phyloP scores from a whole-genome alignment of 2,329 filamentous ascomycete species.

The Ceratocystis colombiana region DNA sequence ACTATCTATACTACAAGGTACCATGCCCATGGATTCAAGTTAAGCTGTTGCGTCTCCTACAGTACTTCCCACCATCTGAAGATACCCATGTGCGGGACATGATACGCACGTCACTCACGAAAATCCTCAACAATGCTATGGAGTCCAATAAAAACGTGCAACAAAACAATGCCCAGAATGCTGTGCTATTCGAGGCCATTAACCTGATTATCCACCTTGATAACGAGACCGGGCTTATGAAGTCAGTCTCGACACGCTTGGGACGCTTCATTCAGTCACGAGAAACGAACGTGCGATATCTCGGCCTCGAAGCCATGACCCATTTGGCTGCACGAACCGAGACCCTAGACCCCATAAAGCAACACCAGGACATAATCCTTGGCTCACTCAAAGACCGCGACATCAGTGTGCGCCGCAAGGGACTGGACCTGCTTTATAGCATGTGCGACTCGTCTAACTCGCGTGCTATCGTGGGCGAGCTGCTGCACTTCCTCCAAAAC shows the following conservation, averaged over 20 bases:
- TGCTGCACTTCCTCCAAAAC: constrained; percentile 87
- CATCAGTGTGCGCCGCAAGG: constrained; percentile 93
- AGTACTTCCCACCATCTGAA: constrained; percentile 97
- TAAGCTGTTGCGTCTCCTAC: constrained; percentile 79
- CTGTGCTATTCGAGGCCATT: constrained; percentile 94
- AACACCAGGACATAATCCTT: constrained; percentile 92
- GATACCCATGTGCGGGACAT: constrained; percentile 85
- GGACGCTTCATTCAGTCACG: constrained; percentile 94
- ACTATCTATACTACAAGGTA: constrained; percentile 99
- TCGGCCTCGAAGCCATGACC: constrained; percentile 95
- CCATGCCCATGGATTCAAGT: constrained; percentile 97
- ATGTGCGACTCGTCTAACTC: constrained; percentile 98
- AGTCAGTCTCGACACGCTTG: constrained; percentile 81
- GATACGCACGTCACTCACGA: constrained; percentile 82
- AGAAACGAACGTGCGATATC: constrained; percentile 93
- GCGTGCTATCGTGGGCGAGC: constrained; percentile 81
- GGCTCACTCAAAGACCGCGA: constrained; percentile 89
- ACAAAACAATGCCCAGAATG: constrained; percentile 98
- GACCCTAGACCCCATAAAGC: constrained; percentile 93
- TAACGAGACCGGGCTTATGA: constrained; percentile 87
- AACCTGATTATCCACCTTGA: constrained; percentile 97
- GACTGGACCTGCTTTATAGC: constrained; percentile 92
- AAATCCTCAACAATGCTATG: constrained; percentile 81
- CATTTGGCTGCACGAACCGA: constrained; percentile 90
- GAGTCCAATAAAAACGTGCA: constrained; percentile 97